phyloP scores from a whole-genome alignment of 768 basidiomycete species.

The Punctularia strigosozonata region DNA sequence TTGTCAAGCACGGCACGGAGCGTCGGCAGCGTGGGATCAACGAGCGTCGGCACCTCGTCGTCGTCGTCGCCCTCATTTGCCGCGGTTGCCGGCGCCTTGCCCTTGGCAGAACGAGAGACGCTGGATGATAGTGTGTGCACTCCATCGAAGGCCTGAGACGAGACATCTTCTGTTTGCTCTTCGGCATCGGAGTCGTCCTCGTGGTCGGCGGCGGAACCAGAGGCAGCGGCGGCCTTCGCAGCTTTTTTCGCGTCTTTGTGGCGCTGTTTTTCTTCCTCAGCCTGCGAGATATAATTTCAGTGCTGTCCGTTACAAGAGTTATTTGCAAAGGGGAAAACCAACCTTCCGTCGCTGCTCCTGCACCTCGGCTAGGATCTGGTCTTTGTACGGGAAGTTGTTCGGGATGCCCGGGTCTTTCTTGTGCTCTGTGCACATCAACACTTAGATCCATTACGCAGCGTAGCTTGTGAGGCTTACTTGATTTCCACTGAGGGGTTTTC shows the following conservation, averaged over 20 bases:
- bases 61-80: slow-evolving; percentile 23
- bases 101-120: slow-evolving; percentile 10
- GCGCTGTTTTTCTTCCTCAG: slow-evolving; percentile 63
- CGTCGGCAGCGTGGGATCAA: slow-evolving; percentile 52
- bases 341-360: slow-evolving; percentile 72
- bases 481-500: slow-evolving; percentile 81
- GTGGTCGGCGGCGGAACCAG: slow-evolving; percentile 14
- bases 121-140: slow-evolving; percentile 22
- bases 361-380: slow-evolving; percentile 85
- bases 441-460: slow-evolving; percentile 3
- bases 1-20: slow-evolving; percentile 58
- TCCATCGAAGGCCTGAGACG: slow-evolving; percentile 29
- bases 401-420: slow-evolving; percentile 91
- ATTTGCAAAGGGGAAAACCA: slow-evolving; percentile 11
- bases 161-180: slow-evolving; percentile 18
- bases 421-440: slow-evolving; percentile 35
- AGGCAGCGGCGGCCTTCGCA: slow-evolving; percentile 17
- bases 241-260: slow-evolving; percentile 57
- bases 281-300: too few species aligned
- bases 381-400: slow-evolving; percentile 89
- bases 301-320: too few species aligned
- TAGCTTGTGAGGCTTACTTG: slow-evolving; percentile 41
- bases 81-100: slow-evolving; percentile 13
- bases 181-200: slow-evolving; percentile 18
- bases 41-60: slow-evolving; percentile 46